Percentiles rank a stretch among this genome's conserved stretches.
Conservation (phyloP, 176 grass and related monocot species). For the Urochloa ruziziensis region DNA sequence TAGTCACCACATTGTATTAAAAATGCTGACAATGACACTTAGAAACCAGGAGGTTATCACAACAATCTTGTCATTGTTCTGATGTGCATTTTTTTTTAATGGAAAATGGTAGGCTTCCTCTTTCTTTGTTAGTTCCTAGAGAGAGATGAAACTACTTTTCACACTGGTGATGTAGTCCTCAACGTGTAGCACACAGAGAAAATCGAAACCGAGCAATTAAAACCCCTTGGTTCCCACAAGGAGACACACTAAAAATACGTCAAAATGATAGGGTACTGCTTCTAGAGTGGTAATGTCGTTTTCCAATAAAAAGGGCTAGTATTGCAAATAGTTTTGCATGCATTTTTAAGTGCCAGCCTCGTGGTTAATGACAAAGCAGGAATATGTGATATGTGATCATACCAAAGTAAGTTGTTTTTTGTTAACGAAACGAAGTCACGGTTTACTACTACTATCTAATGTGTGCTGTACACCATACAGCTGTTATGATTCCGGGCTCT, state of each 20-base stretch:
- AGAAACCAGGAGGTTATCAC: not conserved
- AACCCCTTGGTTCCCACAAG: conserved; percentile 10
- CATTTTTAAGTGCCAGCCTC: not conserved
- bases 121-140: not conserved
- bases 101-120: not conserved
- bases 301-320: not conserved
- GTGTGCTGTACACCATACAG: too few relatives aligned
- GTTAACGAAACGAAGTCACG: conserved; percentile 8
- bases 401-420: not conserved
- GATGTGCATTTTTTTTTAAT: not conserved
- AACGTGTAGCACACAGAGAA: conserved; percentile 16
- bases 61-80: not conserved
- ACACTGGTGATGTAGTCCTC: not conserved
- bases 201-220: conserved; percentile 37
- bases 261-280: not conserved
- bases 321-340: not conserved
- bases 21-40: not conserved
- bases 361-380: not conserved
- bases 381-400: not conserved
- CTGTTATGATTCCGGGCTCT: not conserved
- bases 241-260: conserved; percentile 5
- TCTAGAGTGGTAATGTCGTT: not conserved
- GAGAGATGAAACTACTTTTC: not conserved
- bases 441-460: conserved; percentile 2
- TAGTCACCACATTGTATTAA: not conserved